Evolutionary conservation across 1,284 basidiomycete genomes (phyloP).

Genomic region (Sporisorium graminicola): DNA sequence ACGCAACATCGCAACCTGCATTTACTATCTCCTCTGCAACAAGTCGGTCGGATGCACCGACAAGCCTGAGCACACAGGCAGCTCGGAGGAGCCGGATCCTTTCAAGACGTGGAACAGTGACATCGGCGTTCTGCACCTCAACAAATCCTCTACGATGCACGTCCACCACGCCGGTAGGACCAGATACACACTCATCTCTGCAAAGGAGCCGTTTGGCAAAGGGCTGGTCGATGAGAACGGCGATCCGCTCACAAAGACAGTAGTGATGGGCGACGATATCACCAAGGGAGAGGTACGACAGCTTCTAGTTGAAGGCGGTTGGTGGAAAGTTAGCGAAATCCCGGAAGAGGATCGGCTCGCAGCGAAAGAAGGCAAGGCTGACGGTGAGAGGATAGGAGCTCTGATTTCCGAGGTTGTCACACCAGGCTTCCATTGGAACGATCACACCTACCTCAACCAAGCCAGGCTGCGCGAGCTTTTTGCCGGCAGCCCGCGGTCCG

Average conservation of each 20-base stretch:
- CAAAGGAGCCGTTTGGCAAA: conserved; percentile 40
- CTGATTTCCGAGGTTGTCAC: conserved; percentile 57
- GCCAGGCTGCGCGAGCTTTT: conserved; percentile 38
- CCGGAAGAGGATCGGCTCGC: conserved; percentile 32
- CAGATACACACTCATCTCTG: conserved; percentile 55
- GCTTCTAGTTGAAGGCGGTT: conserved; percentile 48
- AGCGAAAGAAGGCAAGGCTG: conserved; percentile 13
- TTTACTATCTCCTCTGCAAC: conserved; percentile 55
- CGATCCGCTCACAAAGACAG: conserved; percentile 35
- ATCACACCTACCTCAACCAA: conserved; percentile 48
- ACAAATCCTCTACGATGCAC: conserved; percentile 55
- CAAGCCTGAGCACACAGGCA: conserved; percentile 7
- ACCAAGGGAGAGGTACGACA: conserved; percentile 51
- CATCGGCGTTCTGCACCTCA: conserved; percentile 48
- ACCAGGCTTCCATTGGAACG: conserved; percentile 55
- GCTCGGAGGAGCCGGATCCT: conserved; percentile 22
- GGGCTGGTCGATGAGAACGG: conserved; percentile 35
- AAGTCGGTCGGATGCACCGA: conserved; percentile 23
- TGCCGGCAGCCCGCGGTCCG: conserved; percentile 20
- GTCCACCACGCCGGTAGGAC: conserved; percentile 51
- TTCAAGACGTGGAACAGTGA: conserved; percentile 48
- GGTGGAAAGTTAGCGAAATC: conserved; percentile 59
- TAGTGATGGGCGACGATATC: conserved; percentile 51
- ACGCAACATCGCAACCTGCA: conserved; percentile 44
- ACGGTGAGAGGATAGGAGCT: conserved; percentile 27